Evolutionary conservation across 345 rosid genomes (phyloP).

Genomic region (Populus davidiana): DNA sequence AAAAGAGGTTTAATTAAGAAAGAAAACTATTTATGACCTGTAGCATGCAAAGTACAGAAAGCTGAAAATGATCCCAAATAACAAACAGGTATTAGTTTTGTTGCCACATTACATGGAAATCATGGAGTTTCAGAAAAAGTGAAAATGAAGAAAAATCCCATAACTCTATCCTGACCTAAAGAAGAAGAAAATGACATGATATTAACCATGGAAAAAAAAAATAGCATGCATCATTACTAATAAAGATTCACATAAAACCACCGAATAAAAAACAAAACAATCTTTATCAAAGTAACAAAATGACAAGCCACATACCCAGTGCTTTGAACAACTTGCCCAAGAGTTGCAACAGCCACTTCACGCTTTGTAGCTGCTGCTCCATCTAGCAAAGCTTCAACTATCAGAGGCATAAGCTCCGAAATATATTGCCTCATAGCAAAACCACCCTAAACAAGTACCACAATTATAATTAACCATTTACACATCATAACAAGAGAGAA

Average conservation of each 20-base stretch:
- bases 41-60: neutral
- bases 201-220: neutral
- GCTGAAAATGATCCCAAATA: neutral
- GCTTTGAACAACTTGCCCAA: slow-evolving; percentile 98
- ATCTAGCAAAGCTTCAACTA: slow-evolving; percentile 95
- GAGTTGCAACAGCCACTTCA: slow-evolving; percentile 96
- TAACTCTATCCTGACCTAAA: neutral
- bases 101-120: neutral
- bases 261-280: neutral
- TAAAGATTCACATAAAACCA: neutral
- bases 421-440: slow-evolving; percentile 91
- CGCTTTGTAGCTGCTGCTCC: slow-evolving; percentile 94
- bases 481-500: neutral
- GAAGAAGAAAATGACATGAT: neutral
- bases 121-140: neutral
- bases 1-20: neutral
- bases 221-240: neutral
- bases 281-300: neutral
- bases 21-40: neutral
- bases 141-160: neutral
- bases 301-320: slow-evolving; percentile 63
- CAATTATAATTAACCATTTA: neutral
- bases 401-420: slow-evolving; percentile 91
- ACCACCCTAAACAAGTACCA: slow-evolving; percentile 71
- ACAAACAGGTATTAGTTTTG: neutral